These are phyloP conservation scores for Piper betle DNA, from an alignment of 164 flowering plant species.

Conservation along the genomic window DNA sequence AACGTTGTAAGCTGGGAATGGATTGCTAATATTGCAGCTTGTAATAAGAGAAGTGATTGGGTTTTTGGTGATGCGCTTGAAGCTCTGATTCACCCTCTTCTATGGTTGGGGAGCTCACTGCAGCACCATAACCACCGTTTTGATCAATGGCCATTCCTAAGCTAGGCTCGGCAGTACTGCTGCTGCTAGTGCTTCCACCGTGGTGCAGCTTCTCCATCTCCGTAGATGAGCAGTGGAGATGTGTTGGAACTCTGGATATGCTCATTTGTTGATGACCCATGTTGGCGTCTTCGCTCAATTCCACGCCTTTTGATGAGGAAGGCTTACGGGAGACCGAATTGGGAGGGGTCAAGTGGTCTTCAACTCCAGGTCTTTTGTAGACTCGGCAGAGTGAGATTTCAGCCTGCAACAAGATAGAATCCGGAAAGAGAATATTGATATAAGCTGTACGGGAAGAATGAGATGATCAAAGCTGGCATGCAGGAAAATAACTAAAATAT, in stretches of 20 bases:
- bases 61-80: conserved; percentile 8
- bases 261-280: conserved; percentile 5
- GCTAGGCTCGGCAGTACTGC: conserved; percentile 24
- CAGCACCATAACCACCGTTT: conserved; percentile 10
- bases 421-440: background rate
- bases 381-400: conserved; percentile 92
- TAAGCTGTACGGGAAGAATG: background rate
- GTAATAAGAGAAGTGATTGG: conserved; percentile 8
- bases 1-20: conserved; percentile 5
- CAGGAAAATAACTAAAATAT: background rate
- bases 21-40: conserved; percentile 7
- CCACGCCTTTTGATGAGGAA: conserved; percentile 26
- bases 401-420: conserved; percentile 34
- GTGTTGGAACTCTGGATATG: conserved; percentile 13
- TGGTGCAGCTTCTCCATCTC: conserved; percentile 15
- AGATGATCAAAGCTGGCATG: background rate
- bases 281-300: conserved; percentile 4
- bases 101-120: conserved; percentile 5
- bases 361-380: conserved; percentile 84
- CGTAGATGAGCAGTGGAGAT: conserved; percentile 4
- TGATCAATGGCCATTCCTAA: conserved; percentile 35
- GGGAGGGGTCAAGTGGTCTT: conserved; percentile 65
- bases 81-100: conserved; percentile 12
- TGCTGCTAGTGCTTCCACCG: conserved; percentile 27
- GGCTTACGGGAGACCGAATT: conserved; percentile 32